Percentiles rank a stretch among this genome's conserved stretches.
These are phyloP conservation scores for Pseudoscleropodium purum DNA, from an alignment of 225 moss, liverwort and hornwort species.

Conservation along the genomic window DNA sequence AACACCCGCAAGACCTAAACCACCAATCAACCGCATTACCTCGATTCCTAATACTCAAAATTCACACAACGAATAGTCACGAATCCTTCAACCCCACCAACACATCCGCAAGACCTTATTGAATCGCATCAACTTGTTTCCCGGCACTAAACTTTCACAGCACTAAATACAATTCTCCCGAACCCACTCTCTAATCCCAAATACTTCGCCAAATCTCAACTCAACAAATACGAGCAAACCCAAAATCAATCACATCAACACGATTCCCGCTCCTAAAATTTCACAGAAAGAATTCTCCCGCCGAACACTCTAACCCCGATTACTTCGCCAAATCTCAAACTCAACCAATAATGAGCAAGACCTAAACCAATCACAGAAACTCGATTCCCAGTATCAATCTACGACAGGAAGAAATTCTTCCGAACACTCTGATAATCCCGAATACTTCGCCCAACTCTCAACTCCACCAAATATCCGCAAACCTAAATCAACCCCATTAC, in stretches of 20 bases:
- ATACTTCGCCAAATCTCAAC: neutral
- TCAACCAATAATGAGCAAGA: neutral
- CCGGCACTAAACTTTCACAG: neutral
- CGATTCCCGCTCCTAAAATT: neutral
- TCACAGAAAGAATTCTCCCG: neutral
- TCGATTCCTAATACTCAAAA: neutral
- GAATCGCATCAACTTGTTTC: neutral
- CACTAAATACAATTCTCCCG: neutral
- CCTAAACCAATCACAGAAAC: neutral
- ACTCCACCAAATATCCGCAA: neutral
- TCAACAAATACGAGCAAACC: neutral
- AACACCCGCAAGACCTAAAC: neutral
- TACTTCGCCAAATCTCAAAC: neutral
- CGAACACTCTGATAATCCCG: neutral
- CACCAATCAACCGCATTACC: neutral
- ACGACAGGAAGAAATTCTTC: neutral
- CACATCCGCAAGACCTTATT: neutral
- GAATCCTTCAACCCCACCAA: neutral
- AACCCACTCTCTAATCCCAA: neutral
- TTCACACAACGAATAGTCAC: neutral
- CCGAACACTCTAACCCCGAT: neutral
- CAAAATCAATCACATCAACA: neutral
- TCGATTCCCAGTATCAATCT: neutral
- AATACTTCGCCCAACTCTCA: neutral
- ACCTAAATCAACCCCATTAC: neutral